Percentiles rank a stretch among this genome's conserved stretches.
These are phyloP conservation scores for Aristolochia californica DNA, from an alignment of 164 flowering plant genomes.

Conservation along the genomic window DNA sequence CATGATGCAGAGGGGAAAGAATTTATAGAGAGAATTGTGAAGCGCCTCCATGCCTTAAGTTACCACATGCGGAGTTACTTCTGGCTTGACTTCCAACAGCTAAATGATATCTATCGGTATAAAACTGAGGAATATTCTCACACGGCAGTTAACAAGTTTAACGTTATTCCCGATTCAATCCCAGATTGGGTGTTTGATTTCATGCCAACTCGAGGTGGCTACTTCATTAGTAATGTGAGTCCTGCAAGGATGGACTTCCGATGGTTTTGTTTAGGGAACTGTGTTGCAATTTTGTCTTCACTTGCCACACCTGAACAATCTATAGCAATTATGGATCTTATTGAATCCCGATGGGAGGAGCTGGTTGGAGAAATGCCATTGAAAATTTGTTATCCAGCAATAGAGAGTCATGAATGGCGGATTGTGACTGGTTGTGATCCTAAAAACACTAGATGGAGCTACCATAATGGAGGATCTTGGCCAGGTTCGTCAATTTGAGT, in stretches of 20 bases:
- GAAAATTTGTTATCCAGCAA: constrained; percentile 23
- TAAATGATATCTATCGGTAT: constrained; percentile 29
- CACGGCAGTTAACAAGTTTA: constrained; percentile 30
- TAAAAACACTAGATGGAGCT: constrained; percentile 33
- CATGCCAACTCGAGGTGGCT: constrained; percentile 29
- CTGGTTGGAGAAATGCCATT: constrained; percentile 31
- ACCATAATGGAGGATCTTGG: constrained; percentile 35
- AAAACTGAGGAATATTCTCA: constrained; percentile 34
- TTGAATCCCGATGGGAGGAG: constrained; percentile 29
- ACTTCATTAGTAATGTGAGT: constrained; percentile 32
- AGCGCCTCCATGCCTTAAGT: constrained; percentile 24
- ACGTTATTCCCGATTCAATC: constrained; percentile 31
- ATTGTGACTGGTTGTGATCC: constrained; percentile 31
- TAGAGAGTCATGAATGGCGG: constrained; percentile 31
- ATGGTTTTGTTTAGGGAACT: constrained; percentile 29
- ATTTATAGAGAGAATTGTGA: constrained; percentile 19
- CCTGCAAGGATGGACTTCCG: constrained; percentile 35
- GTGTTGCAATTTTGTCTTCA: constrained; percentile 28
- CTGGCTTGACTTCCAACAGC: constrained; percentile 30
- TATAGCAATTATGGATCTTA: constrained; percentile 30
- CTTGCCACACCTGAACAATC: constrained; percentile 33
- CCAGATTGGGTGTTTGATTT: constrained; percentile 33
- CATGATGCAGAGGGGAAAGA: constrained; percentile 30
- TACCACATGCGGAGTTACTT: constrained; percentile 28
- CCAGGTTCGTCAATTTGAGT: constrained; percentile 20